Conservation (phyloP, 2,329 filamentous ascomycete species). For the Escovopsis sp. region DNA sequence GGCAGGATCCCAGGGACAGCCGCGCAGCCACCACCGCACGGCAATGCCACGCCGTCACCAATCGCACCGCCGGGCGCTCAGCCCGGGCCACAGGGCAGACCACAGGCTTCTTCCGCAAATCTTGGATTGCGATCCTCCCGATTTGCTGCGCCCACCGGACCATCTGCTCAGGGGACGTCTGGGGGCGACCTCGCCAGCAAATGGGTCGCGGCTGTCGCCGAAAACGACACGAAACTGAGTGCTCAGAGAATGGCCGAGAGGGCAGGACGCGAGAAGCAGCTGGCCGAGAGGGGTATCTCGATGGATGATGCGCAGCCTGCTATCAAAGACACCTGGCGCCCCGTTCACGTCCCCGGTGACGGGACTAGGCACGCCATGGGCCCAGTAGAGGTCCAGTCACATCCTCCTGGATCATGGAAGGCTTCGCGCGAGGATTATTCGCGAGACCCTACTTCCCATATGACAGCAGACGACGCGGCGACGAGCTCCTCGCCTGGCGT, state of each 20-base stretch:
- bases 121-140: slow-evolving; percentile 19
- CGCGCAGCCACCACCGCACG: slow-evolving; percentile 17
- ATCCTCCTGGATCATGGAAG: slow-evolving; percentile 17
- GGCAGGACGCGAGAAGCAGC: slow-evolving; percentile 27
- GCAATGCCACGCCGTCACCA: slow-evolving; percentile 30
- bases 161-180: slow-evolving; percentile 8
- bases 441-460: slow-evolving; percentile 1
- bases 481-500: slow-evolving; percentile 13
- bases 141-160: slow-evolving; percentile 4
- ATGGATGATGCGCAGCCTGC: slow-evolving; percentile 30
- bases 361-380: slow-evolving; percentile 18
- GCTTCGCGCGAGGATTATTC: slow-evolving; percentile 14
- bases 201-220: slow-evolving; percentile 29
- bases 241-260: slow-evolving; percentile 24
- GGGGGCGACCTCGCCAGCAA: slow-evolving; percentile 23
- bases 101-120: slow-evolving; percentile 15
- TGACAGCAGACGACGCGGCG: slow-evolving; percentile 10
- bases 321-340: slow-evolving; percentile 42
- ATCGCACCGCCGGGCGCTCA: slow-evolving; percentile 24
- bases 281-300: slow-evolving; percentile 29
- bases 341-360: slow-evolving; percentile 23
- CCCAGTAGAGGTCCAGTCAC: slow-evolving; percentile 15
- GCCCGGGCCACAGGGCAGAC: slow-evolving; percentile 13
- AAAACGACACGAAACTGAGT: slow-evolving; percentile 31
- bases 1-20: slow-evolving; percentile 30